Base-by-base conservation (phyloP, 129 eudicot genomes). In the Flaveria robusta region DNA sequence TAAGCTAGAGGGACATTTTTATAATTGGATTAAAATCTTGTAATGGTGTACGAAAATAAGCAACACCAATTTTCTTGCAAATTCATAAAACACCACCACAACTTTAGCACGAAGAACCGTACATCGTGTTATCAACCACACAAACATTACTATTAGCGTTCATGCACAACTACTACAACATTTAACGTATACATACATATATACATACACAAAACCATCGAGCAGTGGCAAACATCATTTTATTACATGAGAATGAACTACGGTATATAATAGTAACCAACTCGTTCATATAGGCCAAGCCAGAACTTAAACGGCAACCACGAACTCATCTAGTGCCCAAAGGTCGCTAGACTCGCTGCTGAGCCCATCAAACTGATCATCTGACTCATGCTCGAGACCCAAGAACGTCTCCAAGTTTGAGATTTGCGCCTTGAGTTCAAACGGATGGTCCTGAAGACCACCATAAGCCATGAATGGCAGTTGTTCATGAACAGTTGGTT, bases 301-400 rank as follows among this genome's bases (percentile, higher is more conserved):
- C 20, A 1, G 23, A 43, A 26, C 19, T 78, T 52, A 70, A 27
- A 58, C 15, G 12, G 24, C 37, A 56, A 67, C 16, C 29, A 18
- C 58, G 60, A 78, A 59, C 23, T 69, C 82, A 69, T 79, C 83
- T 68, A 73, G 54, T 27, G 62, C 83, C 79, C 79, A 79, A 42
- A 79, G 8, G 52, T 73, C 59, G 26, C n/a, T 58, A 11, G 68
- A 51, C 74, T 68, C 75, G 66, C 68, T 52, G 59, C 43, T 42
- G 16, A 45, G 52, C 75, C 60, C 49, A 42, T 79, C 60, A 10
- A 72, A 72, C 56, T 34, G 78, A 34, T 10, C 68, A 29, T 10
- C 50, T 18, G 74, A 64, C 74, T 79, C 79, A 15, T 79, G 83
- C 42, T 79, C 83, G 5, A 79, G 62, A n/a, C 83, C 83, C 43